phyloP scores from a whole-genome alignment of 345 rosid genomes.

The Hibiscus syriacus region DNA sequence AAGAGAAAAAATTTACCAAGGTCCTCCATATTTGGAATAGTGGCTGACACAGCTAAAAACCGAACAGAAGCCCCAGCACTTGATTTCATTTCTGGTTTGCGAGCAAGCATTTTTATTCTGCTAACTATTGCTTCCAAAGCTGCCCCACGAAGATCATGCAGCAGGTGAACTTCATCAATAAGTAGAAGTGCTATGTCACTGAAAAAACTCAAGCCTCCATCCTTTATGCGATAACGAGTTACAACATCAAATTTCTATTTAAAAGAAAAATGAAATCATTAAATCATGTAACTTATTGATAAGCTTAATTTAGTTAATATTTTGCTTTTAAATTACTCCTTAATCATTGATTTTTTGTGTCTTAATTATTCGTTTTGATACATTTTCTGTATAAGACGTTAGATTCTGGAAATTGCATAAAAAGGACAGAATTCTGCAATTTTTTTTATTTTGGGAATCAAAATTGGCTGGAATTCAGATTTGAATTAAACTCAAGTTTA shows the following conservation, averaged over 20 bases:
- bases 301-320: no score
- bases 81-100: constrained; percentile 64
- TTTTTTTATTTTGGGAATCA: no score
- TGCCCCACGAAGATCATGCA: constrained; percentile 96
- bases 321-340: no score
- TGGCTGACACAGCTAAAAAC: constrained; percentile 87
- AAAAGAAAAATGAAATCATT: constrained; percentile 8
- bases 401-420: no score
- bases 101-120: constrained; percentile 86
- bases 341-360: no score
- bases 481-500: no score
- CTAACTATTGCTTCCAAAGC: constrained; percentile 93
- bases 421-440: no score
- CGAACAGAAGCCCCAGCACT: constrained; percentile 71
- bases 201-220: constrained; percentile 93
- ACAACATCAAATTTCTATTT: constrained; percentile 95
- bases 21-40: constrained; percentile 89
- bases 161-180: constrained; percentile 92
- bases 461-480: no score
- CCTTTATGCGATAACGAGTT: constrained; percentile 72
- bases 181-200: constrained; percentile 84
- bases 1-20: constrained; percentile 25
- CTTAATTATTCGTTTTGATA: no score
- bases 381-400: no score
- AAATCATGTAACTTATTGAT: background rate